Percentiles rank a stretch among this genome's conserved stretches.
phyloP scores from a whole-genome alignment of 495 filamentous ascomycete genomes.

The Margaritispora aquatica region DNA sequence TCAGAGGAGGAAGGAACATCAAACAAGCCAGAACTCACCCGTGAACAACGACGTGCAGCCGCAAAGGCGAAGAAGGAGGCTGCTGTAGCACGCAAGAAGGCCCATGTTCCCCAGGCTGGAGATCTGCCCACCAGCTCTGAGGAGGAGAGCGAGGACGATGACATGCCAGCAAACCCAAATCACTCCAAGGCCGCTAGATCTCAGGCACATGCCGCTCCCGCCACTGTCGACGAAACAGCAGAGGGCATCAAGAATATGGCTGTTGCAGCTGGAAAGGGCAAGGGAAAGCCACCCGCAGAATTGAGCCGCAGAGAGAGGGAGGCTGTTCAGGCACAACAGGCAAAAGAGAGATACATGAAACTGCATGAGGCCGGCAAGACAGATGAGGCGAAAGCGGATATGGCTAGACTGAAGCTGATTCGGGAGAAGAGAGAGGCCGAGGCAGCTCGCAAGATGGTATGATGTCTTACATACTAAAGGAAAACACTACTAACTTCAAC shows the following conservation, averaged over 20 bases:
- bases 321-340: constrained; percentile 79
- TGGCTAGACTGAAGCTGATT: constrained; percentile 75
- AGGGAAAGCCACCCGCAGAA: constrained; percentile 39
- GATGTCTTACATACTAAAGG: background rate
- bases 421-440: constrained; percentile 83
- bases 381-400: constrained; percentile 89
- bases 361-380: constrained; percentile 95
- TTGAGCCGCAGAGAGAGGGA: constrained; percentile 81
- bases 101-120: constrained; percentile 62
- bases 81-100: constrained; percentile 65
- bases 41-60: constrained; percentile 80
- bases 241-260: constrained; percentile 41
- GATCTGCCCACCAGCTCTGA: constrained; percentile 73
- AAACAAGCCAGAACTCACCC: constrained; percentile 51
- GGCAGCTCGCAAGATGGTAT: constrained; percentile 50
- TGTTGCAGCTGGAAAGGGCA: constrained; percentile 27
- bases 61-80: constrained; percentile 91
- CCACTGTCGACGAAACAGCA: constrained; percentile 37
- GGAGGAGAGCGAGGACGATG: constrained; percentile 56
- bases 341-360: constrained; percentile 87
- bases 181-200: constrained; percentile 67
- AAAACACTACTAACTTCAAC: constrained; percentile 3
- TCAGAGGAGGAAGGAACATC: constrained; percentile 44
- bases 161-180: constrained; percentile 83
- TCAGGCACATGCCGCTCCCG: constrained; percentile 32